A percentile compares a stretch with the other conserved stretches of the same genome.
These are phyloP conservation scores for Yamadazyma akitaensis DNA, from an alignment of 805 yeast species.

Conservation along the genomic window DNA sequence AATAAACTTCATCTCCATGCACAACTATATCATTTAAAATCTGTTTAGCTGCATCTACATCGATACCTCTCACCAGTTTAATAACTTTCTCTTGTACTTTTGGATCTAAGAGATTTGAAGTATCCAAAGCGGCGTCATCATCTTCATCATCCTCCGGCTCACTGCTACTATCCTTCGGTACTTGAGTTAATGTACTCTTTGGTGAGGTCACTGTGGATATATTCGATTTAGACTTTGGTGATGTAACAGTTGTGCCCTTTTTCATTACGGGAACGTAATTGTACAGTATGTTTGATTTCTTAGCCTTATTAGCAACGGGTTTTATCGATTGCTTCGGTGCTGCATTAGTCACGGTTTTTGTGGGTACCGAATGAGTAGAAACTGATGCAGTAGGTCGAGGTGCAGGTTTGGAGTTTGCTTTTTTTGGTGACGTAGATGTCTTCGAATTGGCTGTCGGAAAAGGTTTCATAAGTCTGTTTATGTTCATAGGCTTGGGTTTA, in stretches of 20 bases:
- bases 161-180: neutral
- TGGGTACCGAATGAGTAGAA: neutral
- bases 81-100: conserved; percentile 39
- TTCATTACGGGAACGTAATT: conserved; percentile 23
- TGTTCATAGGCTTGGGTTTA: conserved; percentile 39
- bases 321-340: neutral
- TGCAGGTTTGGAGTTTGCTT: neutral
- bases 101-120: conserved; percentile 16
- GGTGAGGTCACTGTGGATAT: neutral
- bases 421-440: neutral
- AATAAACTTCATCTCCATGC: conserved; percentile 84
- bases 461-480: conserved; percentile 29
- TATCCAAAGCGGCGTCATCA: conserved; percentile 18
- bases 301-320: conserved; percentile 8
- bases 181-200: neutral
- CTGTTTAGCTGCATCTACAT: conserved; percentile 72
- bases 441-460: neutral
- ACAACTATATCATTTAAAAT: conserved; percentile 85
- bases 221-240: conserved; percentile 1
- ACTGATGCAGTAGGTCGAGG: neutral
- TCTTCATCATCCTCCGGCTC: conserved; percentile 22
- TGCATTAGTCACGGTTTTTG: conserved; percentile 1
- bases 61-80: conserved; percentile 64
- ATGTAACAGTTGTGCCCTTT: conserved; percentile 8
- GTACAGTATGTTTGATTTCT: conserved; percentile 30